A percentile compares a stretch with the other conserved stretches of the same genome.
phyloP scores from a whole-genome alignment of 495 filamentous ascomycete genomes.

The Xylaria scruposa region DNA sequence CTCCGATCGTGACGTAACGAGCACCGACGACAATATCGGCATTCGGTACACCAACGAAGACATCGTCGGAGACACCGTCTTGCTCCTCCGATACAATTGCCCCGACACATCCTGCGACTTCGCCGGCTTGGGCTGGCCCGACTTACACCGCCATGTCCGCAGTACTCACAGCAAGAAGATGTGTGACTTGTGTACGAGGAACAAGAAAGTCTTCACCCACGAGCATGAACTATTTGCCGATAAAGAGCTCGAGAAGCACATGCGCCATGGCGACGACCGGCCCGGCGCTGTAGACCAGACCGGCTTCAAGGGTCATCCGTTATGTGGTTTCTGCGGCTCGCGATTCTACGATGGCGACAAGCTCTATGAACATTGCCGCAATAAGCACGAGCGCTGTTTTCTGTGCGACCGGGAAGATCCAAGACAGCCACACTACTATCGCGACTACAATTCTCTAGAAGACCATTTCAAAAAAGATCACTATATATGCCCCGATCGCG shows the following conservation, averaged over 20 bases:
- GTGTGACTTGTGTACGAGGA: slow-evolving; percentile 92
- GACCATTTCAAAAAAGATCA: slow-evolving; percentile 87
- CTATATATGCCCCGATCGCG: slow-evolving; percentile 80
- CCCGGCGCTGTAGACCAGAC: slow-evolving; percentile 92
- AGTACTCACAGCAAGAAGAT: slow-evolving; percentile 81
- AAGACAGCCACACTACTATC: slow-evolving; percentile 81
- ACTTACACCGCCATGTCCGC: slow-evolving; percentile 90
- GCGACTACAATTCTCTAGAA: slow-evolving; percentile 83
- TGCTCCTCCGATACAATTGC: slow-evolving; percentile 95
- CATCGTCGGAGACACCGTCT: slow-evolving; percentile 84
- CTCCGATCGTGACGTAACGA: slow-evolving; percentile 69
- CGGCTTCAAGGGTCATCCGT: slow-evolving; percentile 94
- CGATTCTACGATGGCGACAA: slow-evolving; percentile 97
- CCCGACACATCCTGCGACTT: slow-evolving; percentile 84
- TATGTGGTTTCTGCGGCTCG: slow-evolving; percentile 89
- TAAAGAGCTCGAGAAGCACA: slow-evolving; percentile 83
- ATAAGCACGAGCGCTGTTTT: slow-evolving; percentile 92
- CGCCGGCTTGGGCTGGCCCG: slow-evolving; percentile 90
- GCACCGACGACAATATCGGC: slow-evolving; percentile 80
- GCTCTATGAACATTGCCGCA: slow-evolving; percentile 88
- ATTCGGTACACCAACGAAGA: slow-evolving; percentile 87
- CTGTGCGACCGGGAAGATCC: slow-evolving; percentile 82
- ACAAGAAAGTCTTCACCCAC: slow-evolving; percentile 98
- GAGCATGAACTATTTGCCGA: slow-evolving; percentile 93
- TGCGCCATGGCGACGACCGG: slow-evolving; percentile 88